Percentiles rank a stretch among this genome's conserved stretches.
These are phyloP conservation scores for Fraxinus paxiana DNA, from an alignment of 305 asterid genomes.

Conservation along the genomic window DNA sequence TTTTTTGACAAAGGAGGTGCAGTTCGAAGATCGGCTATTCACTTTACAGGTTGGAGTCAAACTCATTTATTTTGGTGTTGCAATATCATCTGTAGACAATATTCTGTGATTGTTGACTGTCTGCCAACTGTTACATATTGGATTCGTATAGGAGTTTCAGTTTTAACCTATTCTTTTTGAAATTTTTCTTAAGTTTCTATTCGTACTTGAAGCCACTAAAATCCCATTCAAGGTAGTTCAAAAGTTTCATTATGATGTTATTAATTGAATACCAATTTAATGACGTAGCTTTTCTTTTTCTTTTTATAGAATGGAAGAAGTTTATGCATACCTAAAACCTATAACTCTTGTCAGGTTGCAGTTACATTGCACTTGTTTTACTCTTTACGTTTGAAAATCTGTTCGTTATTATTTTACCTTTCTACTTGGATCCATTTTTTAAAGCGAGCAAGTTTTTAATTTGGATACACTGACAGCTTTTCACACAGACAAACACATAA, in stretches of 20 bases:
- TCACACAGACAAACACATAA: not conserved
- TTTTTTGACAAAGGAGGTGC: conserved; percentile 73
- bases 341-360: not conserved
- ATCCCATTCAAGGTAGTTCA: not conserved
- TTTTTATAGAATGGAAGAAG: not conserved
- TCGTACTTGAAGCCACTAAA: not conserved
- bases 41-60: conserved; percentile 57
- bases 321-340: not conserved
- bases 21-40: conserved; percentile 68
- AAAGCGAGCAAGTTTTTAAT: not conserved
- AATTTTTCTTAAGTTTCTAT: not conserved
- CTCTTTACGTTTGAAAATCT: not conserved
- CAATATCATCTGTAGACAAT: not conserved
- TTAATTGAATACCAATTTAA: not conserved
- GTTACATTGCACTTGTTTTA: not conserved
- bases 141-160: not conserved
- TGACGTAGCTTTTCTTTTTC: not conserved
- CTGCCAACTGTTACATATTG: not conserved
- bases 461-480: not conserved
- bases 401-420: not conserved
- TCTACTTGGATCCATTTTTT: not conserved
- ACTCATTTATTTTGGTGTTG: not conserved
- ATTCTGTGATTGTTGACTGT: conserved; percentile 2
- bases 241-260: not conserved
- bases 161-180: not conserved